Percentiles rank a stretch among this genome's conserved stretches.
These are phyloP conservation scores for Balamuthia mandrillaris DNA, from an alignment of 208 protist species.

Conservation along the genomic window DNA sequence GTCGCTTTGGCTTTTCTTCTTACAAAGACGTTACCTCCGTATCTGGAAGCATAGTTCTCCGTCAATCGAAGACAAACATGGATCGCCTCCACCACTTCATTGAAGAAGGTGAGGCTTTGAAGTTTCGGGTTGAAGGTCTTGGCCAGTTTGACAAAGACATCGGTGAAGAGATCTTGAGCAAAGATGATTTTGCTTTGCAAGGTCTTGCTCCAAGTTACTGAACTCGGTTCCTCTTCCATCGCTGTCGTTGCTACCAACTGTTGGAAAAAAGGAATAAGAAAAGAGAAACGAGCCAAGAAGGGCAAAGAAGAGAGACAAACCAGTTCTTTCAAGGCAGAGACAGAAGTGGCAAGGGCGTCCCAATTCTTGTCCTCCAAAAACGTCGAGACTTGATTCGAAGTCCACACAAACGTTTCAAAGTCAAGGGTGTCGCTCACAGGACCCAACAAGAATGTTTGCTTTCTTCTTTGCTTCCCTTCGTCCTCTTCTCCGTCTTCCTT, in stretches of 20 bases:
- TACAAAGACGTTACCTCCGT: constrained; percentile 1
- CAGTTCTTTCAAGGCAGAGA: not conserved
- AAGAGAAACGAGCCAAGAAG: not conserved
- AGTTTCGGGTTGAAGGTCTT: not conserved
- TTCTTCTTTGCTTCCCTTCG: too few relatives aligned
- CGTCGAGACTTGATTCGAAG: not conserved
- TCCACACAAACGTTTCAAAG: not conserved
- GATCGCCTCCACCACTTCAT: not conserved
- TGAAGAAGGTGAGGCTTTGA: not conserved
- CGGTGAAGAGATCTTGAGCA: constrained; percentile 5
- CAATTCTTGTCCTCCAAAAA: constrained; percentile 9
- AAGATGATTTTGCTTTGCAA: constrained; percentile 32
- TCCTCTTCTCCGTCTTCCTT: not conserved
- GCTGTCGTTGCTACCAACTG: not conserved
- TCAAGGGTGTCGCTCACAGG: not conserved
- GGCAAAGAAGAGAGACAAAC: not conserved
- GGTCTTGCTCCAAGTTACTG: too few relatives aligned
- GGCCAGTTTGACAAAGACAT: not conserved
- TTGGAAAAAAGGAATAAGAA: not conserved
- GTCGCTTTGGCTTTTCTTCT: not conserved
- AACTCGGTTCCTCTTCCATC: constrained; percentile 4
- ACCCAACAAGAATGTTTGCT: too few relatives aligned
- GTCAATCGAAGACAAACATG: not conserved
- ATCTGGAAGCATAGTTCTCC: constrained; percentile 19
- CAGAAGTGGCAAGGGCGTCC: not conserved